Base-by-base conservation (phyloP, 768 basidiomycete species). In the Lyophyllum shimeji region DNA sequence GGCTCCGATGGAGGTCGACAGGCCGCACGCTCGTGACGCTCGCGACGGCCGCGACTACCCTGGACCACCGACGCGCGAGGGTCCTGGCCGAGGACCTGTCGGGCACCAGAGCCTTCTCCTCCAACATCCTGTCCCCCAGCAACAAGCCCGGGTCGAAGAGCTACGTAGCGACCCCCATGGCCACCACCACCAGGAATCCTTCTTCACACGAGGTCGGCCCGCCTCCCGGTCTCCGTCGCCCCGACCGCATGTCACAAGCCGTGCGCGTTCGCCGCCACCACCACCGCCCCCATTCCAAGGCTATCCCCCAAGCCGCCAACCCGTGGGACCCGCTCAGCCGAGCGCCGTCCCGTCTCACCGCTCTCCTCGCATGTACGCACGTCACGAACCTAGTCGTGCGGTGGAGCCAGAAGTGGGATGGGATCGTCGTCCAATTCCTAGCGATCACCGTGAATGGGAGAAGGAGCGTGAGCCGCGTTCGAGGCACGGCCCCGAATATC, bases 1-100 rank as follows among this genome's bases (percentile, higher is more conserved):
- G 21, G 90, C 90, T 5, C 90, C 90, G 0, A 93, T 93, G 90
- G 83, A 84, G 13, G 78, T 88, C 7, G 86, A 89, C 51, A 77
- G 83, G 6, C 82, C 82, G 55, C 82, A 80, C 55, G 39, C 56
- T 51, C 60, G 60, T 3, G 60, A 61, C 3, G 29, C 50, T 37
- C 60, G 60, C 21, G 60, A 61, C 46, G 61, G 62, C 37, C 80
- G 86, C 18, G 86, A 88, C 53, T 84, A 83, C 60, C 76, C 80
- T 24, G 72, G 70, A 9, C 71, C 77, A n/a, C 60, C 50, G 7
- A 49, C 73, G 47, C 79, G 82, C 21, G 82, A 84, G 0, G 65
- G 66, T 2, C 53, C 63, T 48, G 67, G 70, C 33, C 80, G 86
- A 33, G 85, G 83, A 11, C 85, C 83, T 5, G 69, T 75, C 3